These are phyloP conservation scores for Hypoxylon sp. DNA, from an alignment of 2,329 filamentous ascomycete genomes.

Conservation along the genomic window DNA sequence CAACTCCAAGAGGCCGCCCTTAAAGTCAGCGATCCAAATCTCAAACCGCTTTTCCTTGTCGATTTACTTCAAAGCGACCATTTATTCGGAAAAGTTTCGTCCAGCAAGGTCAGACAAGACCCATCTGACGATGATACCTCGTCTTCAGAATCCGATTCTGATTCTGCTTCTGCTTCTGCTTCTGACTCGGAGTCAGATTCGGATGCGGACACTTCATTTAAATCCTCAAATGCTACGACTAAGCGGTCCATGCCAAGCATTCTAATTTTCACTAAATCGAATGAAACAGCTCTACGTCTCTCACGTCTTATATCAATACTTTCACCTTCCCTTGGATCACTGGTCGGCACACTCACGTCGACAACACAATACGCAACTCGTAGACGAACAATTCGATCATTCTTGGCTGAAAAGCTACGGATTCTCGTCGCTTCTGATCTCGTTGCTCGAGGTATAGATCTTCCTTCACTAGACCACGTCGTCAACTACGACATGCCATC, in stretches of 20 bases:
- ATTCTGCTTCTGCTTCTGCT: too few relatives aligned
- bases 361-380: conserved; percentile 77
- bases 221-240: background rate
- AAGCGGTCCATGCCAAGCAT: conserved; percentile 53
- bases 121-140: conserved; percentile 48
- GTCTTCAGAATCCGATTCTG: conserved; percentile 47
- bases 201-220: conserved; percentile 35
- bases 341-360: conserved; percentile 77
- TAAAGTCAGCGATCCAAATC: conserved; percentile 71
- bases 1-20: conserved; percentile 71
- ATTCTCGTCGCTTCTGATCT: conserved; percentile 91
- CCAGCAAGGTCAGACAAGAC: conserved; percentile 23
- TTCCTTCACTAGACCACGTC: conserved; percentile 81
- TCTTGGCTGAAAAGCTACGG: conserved; percentile 68
- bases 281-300: conserved; percentile 87
- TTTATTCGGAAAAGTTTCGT: conserved; percentile 47
- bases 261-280: conserved; percentile 90
- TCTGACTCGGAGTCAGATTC: conserved; percentile 48
- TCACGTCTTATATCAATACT: conserved; percentile 78
- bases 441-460: conserved; percentile 89
- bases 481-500: conserved; percentile 93
- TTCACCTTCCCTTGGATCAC: conserved; percentile 62
- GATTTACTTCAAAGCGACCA: conserved; percentile 72
- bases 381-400: conserved; percentile 72
- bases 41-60: conserved; percentile 87